A percentile compares a stretch with the other conserved stretches of the same genome.
These are phyloP conservation scores for Exophiala bonariae DNA, from an alignment of 2,329 filamentous ascomycete genomes.

Conservation along the genomic window DNA sequence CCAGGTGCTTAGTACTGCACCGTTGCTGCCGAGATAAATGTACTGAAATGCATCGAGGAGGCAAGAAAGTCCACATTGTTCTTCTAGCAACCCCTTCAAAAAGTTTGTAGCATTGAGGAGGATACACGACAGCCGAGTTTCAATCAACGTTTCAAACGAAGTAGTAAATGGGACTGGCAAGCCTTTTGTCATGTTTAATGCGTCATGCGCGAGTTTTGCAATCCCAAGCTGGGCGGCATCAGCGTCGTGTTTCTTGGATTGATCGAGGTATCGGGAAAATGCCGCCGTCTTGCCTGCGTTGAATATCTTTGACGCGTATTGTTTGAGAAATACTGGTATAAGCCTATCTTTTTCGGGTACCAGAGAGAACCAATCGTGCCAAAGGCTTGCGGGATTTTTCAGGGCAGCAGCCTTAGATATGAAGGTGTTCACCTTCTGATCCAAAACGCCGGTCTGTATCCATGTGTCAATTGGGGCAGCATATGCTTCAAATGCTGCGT, in stretches of 20 bases:
- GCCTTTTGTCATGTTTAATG: constrained; percentile 4
- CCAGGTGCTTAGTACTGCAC: constrained; percentile 65
- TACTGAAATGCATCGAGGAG: constrained; percentile 67
- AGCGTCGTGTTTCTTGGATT: background rate
- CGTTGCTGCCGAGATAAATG: constrained; percentile 77
- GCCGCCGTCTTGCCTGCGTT: constrained; percentile 22
- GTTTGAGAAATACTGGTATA: constrained; percentile 15
- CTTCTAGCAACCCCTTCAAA: constrained; percentile 63
- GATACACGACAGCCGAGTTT: constrained; percentile 71
- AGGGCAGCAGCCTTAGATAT: constrained; percentile 7
- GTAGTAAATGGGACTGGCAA: constrained; percentile 54
- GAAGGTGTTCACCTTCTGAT: constrained; percentile 3
- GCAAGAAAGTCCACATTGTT: constrained; percentile 65
- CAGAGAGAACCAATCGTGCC: constrained; percentile 23
- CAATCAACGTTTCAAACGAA: constrained; percentile 70
- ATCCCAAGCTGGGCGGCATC: constrained; percentile 2
- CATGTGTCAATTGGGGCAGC: constrained; percentile 17
- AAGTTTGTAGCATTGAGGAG: constrained; percentile 53
- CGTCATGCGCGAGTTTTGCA: constrained; percentile 5
- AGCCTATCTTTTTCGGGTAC: constrained; percentile 4
- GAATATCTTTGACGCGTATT: constrained; percentile 14
- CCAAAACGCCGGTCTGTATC: constrained; percentile 14
- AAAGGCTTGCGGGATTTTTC: constrained; percentile 13
- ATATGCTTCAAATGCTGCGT: constrained; percentile 14
- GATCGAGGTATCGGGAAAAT: constrained; percentile 15